phyloP scores from a whole-genome alignment of 352 stramenopile genomes.

The Phytophthora ramorum region DNA sequence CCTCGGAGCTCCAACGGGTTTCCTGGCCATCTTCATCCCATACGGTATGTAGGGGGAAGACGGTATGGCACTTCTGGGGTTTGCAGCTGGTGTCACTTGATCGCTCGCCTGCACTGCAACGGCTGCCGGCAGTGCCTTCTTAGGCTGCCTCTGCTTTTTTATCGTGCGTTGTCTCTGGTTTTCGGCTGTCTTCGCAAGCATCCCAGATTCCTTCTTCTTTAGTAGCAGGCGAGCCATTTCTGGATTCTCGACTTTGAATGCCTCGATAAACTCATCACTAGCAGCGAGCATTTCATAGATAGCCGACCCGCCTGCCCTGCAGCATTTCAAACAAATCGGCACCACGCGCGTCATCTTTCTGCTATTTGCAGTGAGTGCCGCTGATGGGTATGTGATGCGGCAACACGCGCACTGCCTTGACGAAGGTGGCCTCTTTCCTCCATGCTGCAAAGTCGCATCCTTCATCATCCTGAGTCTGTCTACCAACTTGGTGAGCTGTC shows the following conservation, averaged over 20 bases:
- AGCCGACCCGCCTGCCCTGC: conserved; percentile 9
- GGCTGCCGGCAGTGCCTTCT: neutral
- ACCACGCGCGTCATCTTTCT: conserved; percentile 26
- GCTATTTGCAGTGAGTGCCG: conserved; percentile 23
- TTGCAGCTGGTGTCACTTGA: neutral
- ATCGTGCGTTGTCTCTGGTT: conserved; percentile 4
- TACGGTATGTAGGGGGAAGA: neutral
- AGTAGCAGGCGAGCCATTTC: conserved; percentile 8
- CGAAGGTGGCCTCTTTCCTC: conserved; percentile 8
- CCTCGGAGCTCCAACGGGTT: neutral
- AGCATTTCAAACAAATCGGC: conserved; percentile 22
- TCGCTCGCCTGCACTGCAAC: neutral
- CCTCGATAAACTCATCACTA: conserved; percentile 31
- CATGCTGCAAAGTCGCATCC: conserved; percentile 4
- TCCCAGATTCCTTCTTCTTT: conserved; percentile 10
- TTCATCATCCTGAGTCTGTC: conserved; percentile 11
- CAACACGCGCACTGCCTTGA: conserved; percentile 32
- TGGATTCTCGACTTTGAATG: conserved; percentile 28
- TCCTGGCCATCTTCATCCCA: conserved; percentile 1
- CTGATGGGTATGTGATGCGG: conserved; percentile 27
- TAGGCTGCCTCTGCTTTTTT: neutral
- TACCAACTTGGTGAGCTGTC: neutral
- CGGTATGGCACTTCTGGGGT: neutral
- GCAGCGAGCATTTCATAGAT: conserved; percentile 33
- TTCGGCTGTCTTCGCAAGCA: neutral